Evolutionary conservation across 805 yeast genomes (phyloP).

Genomic region (Pachysolen tannophilus): DNA sequence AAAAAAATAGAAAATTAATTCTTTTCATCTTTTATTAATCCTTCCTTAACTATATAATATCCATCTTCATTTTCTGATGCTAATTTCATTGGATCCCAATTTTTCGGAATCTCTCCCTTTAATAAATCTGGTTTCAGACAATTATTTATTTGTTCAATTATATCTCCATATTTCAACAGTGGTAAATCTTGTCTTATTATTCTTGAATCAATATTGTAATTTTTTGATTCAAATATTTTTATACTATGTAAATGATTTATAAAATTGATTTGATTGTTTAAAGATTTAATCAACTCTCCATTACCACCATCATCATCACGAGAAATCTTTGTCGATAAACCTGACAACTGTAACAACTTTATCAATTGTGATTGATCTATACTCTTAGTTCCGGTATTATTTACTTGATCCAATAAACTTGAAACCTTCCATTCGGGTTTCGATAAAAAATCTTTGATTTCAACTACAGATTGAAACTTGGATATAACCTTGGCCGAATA

Average conservation of each 20-base stretch:
- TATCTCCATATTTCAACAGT: conserved; percentile 22
- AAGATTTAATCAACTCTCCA: conserved; percentile 21
- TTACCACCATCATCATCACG: conserved; percentile 24
- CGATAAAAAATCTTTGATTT: conserved; percentile 14
- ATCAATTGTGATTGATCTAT: conserved; percentile 13
- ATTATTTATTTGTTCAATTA: conserved; percentile 21
- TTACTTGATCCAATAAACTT: conserved; percentile 13
- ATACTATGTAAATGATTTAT: conserved; percentile 34
- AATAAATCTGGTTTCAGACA: conserved; percentile 14
- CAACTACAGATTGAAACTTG: conserved; percentile 9
- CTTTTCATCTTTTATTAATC: conserved; percentile 28
- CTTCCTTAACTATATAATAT: conserved; percentile 37
- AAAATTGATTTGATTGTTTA: conserved; percentile 43
- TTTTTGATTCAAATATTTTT: conserved; percentile 14
- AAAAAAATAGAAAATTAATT: conserved; percentile 5
- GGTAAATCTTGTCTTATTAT: conserved; percentile 19
- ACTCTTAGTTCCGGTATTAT: conserved; percentile 4
- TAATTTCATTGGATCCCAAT: conserved; percentile 34
- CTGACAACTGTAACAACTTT: conserved; percentile 39
- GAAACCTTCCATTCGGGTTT: conserved; percentile 20
- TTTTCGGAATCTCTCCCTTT: conserved; percentile 32
- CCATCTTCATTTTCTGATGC: conserved; percentile 26
- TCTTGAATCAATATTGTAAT: conserved; percentile 16
- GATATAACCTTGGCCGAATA: conserved; percentile 2
- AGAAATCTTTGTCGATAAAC: conserved; percentile 28